A percentile compares a stretch with the other conserved stretches of the same genome.
Conservation (phyloP, 1,139 yeast genomes). For the Suhomyces ambrosiae region DNA sequence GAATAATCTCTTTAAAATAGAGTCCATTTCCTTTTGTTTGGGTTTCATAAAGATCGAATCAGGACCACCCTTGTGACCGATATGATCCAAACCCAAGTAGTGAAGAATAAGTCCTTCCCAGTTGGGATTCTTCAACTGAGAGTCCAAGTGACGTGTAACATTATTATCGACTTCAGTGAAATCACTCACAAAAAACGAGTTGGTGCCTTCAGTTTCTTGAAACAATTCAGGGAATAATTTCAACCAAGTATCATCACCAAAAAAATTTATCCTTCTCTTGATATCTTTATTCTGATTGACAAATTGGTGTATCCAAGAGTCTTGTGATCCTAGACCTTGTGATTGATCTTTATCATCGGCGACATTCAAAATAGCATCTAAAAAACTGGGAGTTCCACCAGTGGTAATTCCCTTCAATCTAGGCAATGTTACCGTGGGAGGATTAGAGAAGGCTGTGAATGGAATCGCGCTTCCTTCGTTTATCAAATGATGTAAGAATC, state of each 20-base stretch:
- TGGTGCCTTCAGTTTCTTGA: conserved; percentile 76
- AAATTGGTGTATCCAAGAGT: conserved; percentile 85
- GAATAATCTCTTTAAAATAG: conserved; percentile 57
- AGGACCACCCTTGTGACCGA: conserved; percentile 97
- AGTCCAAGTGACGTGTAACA: conserved; percentile 82
- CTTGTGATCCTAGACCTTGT: conserved; percentile 73
- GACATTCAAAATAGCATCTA: conserved; percentile 87
- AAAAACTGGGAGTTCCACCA: conserved; percentile 77
- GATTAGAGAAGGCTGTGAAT: conserved; percentile 86
- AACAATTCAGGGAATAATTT: conserved; percentile 71
- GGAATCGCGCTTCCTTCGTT: conserved; percentile 74
- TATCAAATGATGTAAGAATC: conserved; percentile 66
- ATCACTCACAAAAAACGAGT: conserved; percentile 91
- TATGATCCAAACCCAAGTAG: conserved; percentile 92
- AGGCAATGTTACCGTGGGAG: conserved; percentile 84
- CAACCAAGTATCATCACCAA: conserved; percentile 98
- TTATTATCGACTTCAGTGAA: conserved; percentile 91
- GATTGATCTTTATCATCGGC: conserved; percentile 85
- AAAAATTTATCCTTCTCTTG: conserved; percentile 65
- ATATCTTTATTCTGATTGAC: conserved; percentile 20
- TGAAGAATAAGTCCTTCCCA: conserved; percentile 93
- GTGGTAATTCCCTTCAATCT: conserved; percentile 78
- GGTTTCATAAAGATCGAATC: conserved; percentile 72
- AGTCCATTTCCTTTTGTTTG: conserved; percentile 87
- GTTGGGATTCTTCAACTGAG: conserved; percentile 41